Evolutionary conservation across 1,139 yeast species (phyloP).

Genomic region (Candida sp.): DNA sequence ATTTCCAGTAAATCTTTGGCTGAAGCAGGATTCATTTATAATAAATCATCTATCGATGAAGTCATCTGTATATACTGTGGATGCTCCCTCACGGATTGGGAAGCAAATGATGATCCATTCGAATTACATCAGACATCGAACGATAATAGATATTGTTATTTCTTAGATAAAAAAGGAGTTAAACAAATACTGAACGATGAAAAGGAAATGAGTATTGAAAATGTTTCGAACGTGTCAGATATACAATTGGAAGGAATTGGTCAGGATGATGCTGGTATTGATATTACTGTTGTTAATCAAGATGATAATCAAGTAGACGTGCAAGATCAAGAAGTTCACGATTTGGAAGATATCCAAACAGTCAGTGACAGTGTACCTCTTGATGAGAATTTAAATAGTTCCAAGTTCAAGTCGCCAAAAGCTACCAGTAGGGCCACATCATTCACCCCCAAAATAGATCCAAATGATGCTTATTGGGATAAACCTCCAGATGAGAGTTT

Average conservation of each 20-base stretch:
- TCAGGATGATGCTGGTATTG: not conserved
- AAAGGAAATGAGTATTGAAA: not conserved
- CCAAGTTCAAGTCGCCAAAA: not conserved
- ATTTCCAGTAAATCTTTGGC: constrained; percentile 43
- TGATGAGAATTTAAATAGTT: not conserved
- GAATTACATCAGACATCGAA: constrained; percentile 41
- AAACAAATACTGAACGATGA: not conserved
- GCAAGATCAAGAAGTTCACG: not conserved
- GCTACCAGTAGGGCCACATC: constrained; percentile 1
- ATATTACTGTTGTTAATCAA: no score
- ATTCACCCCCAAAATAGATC: constrained; percentile 9
- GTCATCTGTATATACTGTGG: constrained; percentile 76
- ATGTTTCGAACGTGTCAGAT: not conserved
- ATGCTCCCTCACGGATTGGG: constrained; percentile 71
- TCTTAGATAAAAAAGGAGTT: constrained; percentile 16
- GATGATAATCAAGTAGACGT: not conserved
- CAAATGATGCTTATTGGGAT: constrained; percentile 22
- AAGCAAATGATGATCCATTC: constrained; percentile 59
- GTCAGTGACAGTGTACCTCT: not conserved
- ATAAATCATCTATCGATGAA: constrained; percentile 48
- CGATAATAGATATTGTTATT: constrained; percentile 43
- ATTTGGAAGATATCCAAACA: not conserved
- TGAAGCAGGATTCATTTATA: constrained; percentile 52
- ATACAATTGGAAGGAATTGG: not conserved
- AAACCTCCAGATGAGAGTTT: constrained; percentile 22